Evolutionary conservation across 768 basidiomycete genomes (phyloP).

Genomic region (Panellus pusillus): DNA sequence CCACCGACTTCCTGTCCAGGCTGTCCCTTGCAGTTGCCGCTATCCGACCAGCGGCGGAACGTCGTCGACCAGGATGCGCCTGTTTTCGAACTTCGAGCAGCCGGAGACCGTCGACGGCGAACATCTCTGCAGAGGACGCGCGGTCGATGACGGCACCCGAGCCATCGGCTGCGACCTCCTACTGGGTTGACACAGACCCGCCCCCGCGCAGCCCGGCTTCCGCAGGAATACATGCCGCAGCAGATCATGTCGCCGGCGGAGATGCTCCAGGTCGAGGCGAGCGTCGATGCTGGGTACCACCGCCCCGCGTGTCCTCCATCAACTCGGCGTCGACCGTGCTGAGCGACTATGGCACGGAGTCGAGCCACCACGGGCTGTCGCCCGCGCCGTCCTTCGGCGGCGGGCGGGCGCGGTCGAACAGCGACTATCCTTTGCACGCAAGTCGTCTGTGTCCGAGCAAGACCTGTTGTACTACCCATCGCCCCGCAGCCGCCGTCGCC

Average conservation of each 20-base stretch:
- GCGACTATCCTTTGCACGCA: constrained; percentile 18
- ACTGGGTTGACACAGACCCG: constrained; percentile 52
- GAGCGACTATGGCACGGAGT: constrained; percentile 29
- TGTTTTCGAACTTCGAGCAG: constrained; percentile 62
- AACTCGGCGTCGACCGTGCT: constrained; percentile 39
- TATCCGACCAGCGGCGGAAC: constrained; percentile 30
- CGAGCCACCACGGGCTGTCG: constrained; percentile 27
- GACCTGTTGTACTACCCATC: constrained; percentile 12
- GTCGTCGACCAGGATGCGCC: constrained; percentile 48
- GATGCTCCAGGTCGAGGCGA: constrained; percentile 59
- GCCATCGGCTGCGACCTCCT: constrained; percentile 29
- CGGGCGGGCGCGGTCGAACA: constrained; percentile 18
- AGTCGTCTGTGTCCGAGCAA: constrained; percentile 9
- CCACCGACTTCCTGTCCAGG: constrained; percentile 55
- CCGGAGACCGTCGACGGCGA: constrained; percentile 48
- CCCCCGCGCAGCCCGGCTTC: constrained; percentile 36
- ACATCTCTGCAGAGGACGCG: constrained; percentile 44
- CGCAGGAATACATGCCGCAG: constrained; percentile 56
- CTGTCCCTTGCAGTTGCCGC: constrained; percentile 44
- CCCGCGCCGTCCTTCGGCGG: constrained; percentile 28
- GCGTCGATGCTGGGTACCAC: constrained; percentile 34
- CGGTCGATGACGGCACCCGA: constrained; percentile 37
- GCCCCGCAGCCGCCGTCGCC: constrained; percentile 23
- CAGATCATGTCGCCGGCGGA: constrained; percentile 70
- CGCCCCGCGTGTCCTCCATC: constrained; percentile 36